Evolutionary conservation across 2,329 filamentous ascomycete species (phyloP).

Genomic region (Xylaria digitata): DNA sequence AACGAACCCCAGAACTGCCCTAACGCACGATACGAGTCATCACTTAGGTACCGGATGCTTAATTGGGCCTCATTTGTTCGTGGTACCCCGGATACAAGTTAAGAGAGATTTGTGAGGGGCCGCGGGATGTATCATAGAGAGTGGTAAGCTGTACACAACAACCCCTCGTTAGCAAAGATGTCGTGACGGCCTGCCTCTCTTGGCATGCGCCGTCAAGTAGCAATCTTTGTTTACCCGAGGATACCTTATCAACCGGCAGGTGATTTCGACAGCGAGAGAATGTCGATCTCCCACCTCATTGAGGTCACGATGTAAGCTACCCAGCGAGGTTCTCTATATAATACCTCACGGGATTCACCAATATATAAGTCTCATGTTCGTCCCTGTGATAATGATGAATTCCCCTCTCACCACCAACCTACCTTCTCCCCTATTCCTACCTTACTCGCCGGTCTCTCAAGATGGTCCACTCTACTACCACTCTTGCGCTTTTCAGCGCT

Average conservation of each 20-base stretch:
- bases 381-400: conserved; percentile 12
- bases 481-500: conserved; percentile 38
- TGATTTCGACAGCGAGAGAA: conserved; percentile 1
- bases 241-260: conserved; percentile 24
- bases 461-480: conserved; percentile 34
- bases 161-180: conserved; percentile 15
- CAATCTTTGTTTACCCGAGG: conserved; percentile 23
- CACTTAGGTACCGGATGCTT: conserved; percentile 5
- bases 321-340: conserved; percentile 18
- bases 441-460: conserved; percentile 19
- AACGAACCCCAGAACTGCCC: neutral
- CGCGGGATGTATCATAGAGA: conserved; percentile 15
- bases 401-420: conserved; percentile 14
- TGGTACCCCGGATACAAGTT: conserved; percentile 7
- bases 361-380: conserved; percentile 31
- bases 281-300: conserved; percentile 36
- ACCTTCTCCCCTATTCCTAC: conserved; percentile 11
- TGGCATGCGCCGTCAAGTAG: conserved; percentile 33
- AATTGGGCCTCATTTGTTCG: conserved; percentile 16
- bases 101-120: conserved; percentile 22
- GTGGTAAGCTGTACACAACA: conserved; percentile 9
- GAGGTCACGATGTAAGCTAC: conserved; percentile 14
- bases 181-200: conserved; percentile 36
- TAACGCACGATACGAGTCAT: conserved; percentile 9
- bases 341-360: conserved; percentile 7